Conservation (phyloP, 78 protist species). For the Chrysochromulina parva region DNA sequence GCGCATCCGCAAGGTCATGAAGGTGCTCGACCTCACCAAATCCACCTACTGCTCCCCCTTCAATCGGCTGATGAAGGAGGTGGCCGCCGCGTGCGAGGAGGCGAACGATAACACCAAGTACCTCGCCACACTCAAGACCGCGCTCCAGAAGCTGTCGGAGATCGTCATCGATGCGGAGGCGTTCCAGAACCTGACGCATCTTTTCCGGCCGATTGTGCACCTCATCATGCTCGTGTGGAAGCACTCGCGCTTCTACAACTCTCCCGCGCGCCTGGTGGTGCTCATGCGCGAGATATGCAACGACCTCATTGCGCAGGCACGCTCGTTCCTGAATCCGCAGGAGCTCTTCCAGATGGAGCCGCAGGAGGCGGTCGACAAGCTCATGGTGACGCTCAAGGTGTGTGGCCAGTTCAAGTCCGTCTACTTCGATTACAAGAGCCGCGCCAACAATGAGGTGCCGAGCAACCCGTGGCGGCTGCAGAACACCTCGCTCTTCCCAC, state of each 20-base stretch:
- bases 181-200: slow-evolving; percentile 3
- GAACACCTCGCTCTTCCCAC: slow-evolving; percentile 43
- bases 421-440: slow-evolving; percentile 40
- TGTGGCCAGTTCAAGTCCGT: slow-evolving; percentile 15
- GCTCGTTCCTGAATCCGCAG: neutral
- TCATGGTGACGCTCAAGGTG: neutral
- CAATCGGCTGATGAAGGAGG: slow-evolving; percentile 36
- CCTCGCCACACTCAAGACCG: slow-evolving; percentile 39
- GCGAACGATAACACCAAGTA: slow-evolving; percentile 43
- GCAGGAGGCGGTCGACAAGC: slow-evolving; percentile 31
- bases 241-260: slow-evolving; percentile 15
- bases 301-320: slow-evolving; percentile 57
- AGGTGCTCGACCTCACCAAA: slow-evolving; percentile 46
- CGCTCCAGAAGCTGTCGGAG: neutral
- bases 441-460: neutral
- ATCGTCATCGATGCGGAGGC: neutral
- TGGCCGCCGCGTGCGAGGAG: slow-evolving; percentile 34
- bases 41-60: slow-evolving; percentile 49
- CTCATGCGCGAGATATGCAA: slow-evolving; percentile 68
- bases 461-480: slow-evolving; percentile 62
- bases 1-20: neutral
- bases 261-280: slow-evolving; percentile 35
- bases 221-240: slow-evolving; percentile 26
- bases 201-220: slow-evolving; percentile 48
- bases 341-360: slow-evolving; percentile 35